A percentile compares a stretch with the other conserved stretches of the same genome.
phyloP scores from a whole-genome alignment of 306 rosid genomes.

The Castanea mollissima region DNA sequence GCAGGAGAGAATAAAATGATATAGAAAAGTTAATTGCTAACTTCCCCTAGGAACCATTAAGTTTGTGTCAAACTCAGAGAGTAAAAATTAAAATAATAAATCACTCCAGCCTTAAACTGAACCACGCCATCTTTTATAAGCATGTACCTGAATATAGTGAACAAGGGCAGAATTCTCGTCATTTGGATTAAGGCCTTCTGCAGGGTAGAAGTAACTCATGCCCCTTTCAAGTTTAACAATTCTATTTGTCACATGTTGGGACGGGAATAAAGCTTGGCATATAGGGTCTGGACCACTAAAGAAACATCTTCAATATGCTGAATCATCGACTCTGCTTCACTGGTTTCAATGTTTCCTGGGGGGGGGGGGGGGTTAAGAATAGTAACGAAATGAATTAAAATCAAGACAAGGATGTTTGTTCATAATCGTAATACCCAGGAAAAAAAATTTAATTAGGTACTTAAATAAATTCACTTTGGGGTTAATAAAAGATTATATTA shows the following conservation, averaged over 20 bases:
- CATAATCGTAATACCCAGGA: too few species aligned
- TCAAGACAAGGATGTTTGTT: slow-evolving; percentile 13
- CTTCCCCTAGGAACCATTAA: neutral
- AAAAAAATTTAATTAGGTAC: too few species aligned
- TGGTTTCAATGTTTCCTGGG: slow-evolving; percentile 77
- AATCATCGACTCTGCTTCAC: slow-evolving; percentile 71
- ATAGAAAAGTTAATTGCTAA: neutral
- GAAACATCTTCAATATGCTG: slow-evolving; percentile 58
- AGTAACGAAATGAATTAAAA: slow-evolving; percentile 3
- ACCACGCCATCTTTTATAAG: neutral
- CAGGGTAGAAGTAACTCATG: slow-evolving; percentile 59
- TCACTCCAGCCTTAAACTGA: neutral
- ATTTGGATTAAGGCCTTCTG: slow-evolving; percentile 78
- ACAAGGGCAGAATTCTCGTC: slow-evolving; percentile 89
- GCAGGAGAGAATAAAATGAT: neutral
- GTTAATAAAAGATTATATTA: too few species aligned
- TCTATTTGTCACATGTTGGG: slow-evolving; percentile 76
- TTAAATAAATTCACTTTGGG: too few species aligned
- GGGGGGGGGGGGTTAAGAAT: neutral
- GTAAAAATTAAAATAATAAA: neutral
- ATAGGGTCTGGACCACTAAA: slow-evolving; percentile 57
- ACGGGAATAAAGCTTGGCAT: slow-evolving; percentile 71
- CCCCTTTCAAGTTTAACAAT: slow-evolving; percentile 80
- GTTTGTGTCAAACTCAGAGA: neutral
- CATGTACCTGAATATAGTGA: slow-evolving; percentile 76